A percentile compares a stretch with the other conserved stretches of the same genome.
phyloP scores from a whole-genome alignment of 306 rosid genomes.

The Psophocarpus tetragonolobus region DNA sequence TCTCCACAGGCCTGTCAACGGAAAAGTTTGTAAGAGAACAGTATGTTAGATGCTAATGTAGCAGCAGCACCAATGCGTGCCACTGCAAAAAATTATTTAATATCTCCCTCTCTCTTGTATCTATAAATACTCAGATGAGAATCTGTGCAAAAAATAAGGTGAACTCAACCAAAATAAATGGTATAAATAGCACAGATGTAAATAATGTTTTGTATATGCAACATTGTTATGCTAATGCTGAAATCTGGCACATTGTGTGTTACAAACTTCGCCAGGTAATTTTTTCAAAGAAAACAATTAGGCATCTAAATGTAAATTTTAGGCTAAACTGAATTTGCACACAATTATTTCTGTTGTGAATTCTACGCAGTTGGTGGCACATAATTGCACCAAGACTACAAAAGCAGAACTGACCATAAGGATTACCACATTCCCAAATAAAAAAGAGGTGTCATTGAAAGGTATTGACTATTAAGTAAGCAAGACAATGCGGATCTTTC shows the following conservation, averaged over 20 bases:
- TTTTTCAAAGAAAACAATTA: not conserved
- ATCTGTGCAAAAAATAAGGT: not conserved
- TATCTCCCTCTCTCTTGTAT: not conserved
- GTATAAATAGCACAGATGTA: not conserved
- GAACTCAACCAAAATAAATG: not conserved
- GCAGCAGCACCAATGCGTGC: not conserved
- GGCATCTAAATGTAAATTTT: not conserved
- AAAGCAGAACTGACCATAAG: not conserved
- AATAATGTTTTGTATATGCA: not conserved
- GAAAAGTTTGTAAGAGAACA: constrained; percentile 20
- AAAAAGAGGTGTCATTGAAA: not conserved
- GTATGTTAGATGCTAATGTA: not conserved
- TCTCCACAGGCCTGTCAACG: constrained; percentile 78
- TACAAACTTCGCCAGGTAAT: not conserved
- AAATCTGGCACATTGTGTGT: not conserved
- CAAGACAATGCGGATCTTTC: not conserved
- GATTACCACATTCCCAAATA: not conserved
- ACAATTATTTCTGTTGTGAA: not conserved
- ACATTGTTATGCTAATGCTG: not conserved
- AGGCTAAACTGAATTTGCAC: not conserved
- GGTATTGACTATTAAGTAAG: not conserved
- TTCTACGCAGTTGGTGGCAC: not conserved
- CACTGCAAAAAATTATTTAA: not conserved
- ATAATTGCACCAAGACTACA: constrained; percentile 20
- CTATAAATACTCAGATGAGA: not conserved